phyloP scores from a whole-genome alignment of 2,329 filamentous ascomycete species.

The Akanthomyces uredinophilus region DNA sequence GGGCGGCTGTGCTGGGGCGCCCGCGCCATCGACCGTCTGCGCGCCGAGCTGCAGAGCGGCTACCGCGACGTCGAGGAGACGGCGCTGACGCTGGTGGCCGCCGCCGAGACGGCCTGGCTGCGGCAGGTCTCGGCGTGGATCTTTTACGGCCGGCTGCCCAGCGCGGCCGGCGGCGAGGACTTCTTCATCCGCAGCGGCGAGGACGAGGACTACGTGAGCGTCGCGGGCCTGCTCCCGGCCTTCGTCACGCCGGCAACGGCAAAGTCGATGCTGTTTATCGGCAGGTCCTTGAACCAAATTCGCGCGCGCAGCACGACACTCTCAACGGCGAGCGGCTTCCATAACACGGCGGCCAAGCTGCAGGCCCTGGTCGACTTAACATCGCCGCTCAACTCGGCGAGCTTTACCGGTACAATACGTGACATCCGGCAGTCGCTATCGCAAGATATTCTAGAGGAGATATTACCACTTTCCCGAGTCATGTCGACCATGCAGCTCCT shows the following conservation, averaged over 20 bases:
- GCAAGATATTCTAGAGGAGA: constrained; percentile 73
- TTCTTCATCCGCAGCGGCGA: constrained; percentile 68
- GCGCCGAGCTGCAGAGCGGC: constrained; percentile 75
- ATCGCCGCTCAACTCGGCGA: constrained; percentile 68
- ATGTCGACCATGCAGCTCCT: constrained; percentile 72
- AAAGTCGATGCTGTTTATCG: constrained; percentile 83
- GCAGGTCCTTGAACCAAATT: constrained; percentile 82
- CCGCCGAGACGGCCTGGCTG: constrained; percentile 87
- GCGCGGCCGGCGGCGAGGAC: constrained; percentile 68
- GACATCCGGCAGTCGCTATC: constrained; percentile 78
- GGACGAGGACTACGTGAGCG: constrained; percentile 51
- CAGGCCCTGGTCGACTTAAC: constrained; percentile 61
- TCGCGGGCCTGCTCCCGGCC: constrained; percentile 61
- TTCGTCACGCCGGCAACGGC: constrained; percentile 74
- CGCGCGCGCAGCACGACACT: constrained; percentile 51
- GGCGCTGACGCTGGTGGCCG: constrained; percentile 64
- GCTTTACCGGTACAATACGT: constrained; percentile 66
- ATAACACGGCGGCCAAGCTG: constrained; percentile 64
- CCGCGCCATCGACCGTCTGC: constrained; percentile 69
- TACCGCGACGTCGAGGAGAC: constrained; percentile 80
- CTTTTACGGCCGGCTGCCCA: constrained; percentile 77
- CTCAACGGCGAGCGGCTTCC: constrained; percentile 27
- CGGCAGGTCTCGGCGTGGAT: constrained; percentile 88
- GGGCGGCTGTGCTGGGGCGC: constrained; percentile 56
- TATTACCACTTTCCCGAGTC: constrained; percentile 73